Base-by-base conservation (phyloP, 2,329 filamentous ascomycete species). In the Sclerotinia spermophila region DNA sequence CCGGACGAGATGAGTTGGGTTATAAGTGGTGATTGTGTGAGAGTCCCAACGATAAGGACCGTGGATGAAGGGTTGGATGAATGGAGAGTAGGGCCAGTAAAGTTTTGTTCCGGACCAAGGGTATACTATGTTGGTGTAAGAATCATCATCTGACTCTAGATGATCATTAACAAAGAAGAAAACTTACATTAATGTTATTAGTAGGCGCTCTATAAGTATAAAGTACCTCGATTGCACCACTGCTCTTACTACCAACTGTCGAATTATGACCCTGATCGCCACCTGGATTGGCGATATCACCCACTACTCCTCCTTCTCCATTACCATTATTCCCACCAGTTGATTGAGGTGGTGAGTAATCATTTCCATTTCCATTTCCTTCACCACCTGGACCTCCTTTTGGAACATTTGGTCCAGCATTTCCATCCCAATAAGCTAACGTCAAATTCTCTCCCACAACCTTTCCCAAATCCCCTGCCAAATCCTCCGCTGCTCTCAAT, bases 381-480 rank as follows among this genome's bases (percentile, higher is more conserved):
- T 21, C 60, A 40, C 45, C 33, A 60, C 51, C 48, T 24, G 40
- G 27, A 42, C 62, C 53, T 27, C 48, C 30, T n/a, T 64, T 71
- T 6, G 73, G 65, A 58, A n/a, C 27, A 40, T 62, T 70, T 11
- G 42, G 30, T 48, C 30, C 48, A n/a, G 58, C 17, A 35, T 42
- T 51, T 17, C 33, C 62, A 45, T 48, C 45, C 76, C 75, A 78
- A 66, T 76, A 75, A 2, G 73, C 76, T 59, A 79, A 81, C 1
- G 87, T 86, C 71, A 89, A 86, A 78, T 91, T 90, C 38, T 81
- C 84, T 13, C 89, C 89, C 0, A 92, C 89, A 35, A 67, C 61
- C n/a, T 88, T 86, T 24, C 89, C 89, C 80, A 93, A 91, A 78
- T 93, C 90, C 5, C 83, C 77, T 0, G 89, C 88, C 15, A 93